Base-by-base conservation (phyloP, 345 rosid genomes). In the Citrus mangshanensis region DNA sequence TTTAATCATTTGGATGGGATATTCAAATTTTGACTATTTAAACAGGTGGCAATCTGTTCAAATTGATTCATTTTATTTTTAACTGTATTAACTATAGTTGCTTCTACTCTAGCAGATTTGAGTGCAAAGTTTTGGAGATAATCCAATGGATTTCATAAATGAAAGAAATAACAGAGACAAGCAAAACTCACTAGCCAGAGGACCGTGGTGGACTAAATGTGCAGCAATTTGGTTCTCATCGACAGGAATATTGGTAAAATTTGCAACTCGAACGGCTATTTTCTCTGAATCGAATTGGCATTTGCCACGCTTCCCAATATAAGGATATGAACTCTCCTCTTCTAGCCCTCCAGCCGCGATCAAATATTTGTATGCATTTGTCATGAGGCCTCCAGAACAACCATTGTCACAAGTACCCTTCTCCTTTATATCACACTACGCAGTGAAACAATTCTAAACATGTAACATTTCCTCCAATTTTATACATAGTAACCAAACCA, bases 381-480 rank as follows among this genome's bases (percentile, higher is more conserved):
- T 95, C 98, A 95, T 95, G 9, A 95, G 93, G 30, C 97, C 98
- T 24, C 98, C 97, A 13, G 80, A 78, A 77, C 98, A 95, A 14
- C 98, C 99, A 2, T 72, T n/a, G 77, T 91, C 98, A 18, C 98
- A 95, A 0, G 88, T 87, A 10, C 46, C 78, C 82, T 89, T 87
- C n/a, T 95, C 88, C 67, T n/a, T 79, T 38, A 82, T 40, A 80
- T 93, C 98, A 40, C 98, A 92, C 98, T 92, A 63, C 56, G 61
- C 10, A 51, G 22, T 28, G 32, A 30, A 63, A 28, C 22, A 32
- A 32, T 9, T 64, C n/a, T 2, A 7, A 32, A 16, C 18, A 18
- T 30, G 40, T 9, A 30, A 19, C 19, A 3, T 32, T 64, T 64
- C 42, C 24, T 32, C n/a, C 7, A 59, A 59, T 7, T 18, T 7